Evolutionary conservation across 2,329 filamentous ascomycete species (phyloP), one percentile per base, ranked within the genome.

Genomic region (Penicillium sp.): DNA sequence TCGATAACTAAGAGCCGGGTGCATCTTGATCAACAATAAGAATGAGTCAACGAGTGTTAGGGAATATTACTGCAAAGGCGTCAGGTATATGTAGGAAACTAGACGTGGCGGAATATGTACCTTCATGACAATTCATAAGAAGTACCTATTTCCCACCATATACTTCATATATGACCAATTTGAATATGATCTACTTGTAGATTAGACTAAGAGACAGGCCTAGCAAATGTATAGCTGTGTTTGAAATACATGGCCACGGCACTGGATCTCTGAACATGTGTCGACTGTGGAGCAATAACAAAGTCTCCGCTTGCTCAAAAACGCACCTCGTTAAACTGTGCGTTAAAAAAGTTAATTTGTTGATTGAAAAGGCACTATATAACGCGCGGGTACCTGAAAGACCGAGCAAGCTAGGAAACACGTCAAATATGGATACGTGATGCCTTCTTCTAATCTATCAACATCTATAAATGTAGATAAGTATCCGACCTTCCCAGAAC

Each of bases 1-100:
- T 11, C 65, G 54, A 46, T 67, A 66, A 31, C 61, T 66, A 7
- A 58, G 26, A 35, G 48, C 47, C 22, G 62, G 43, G 21, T 66
- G 62, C 64, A 66, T 67, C 22, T 35, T 37, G 31, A 49, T 22
- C 33, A 24, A 29, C 3, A 8, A 8, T 13, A 9, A 21, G 2
- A 19, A 3, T 16, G n/a, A n/a, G 7, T 49, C 11, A 10, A 31
- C 11, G 10, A 5, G n/a, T 16, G 1, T 16, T 21, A 3, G 21
- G 3, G 1, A 22, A 10, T 37, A 27, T 16, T 39, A 14, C 26
- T 35, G 24, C 14, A 11, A 22, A 48, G 46, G 9, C 27, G 21
- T 24, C 19, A n/a, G 27, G n/a, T 19, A 19, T 29, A n/a, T 47
- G 22, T 29, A 47, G n/a, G 26, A 3, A 33, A 19, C n/a, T 16